Base-by-base conservation (phyloP, 495 filamentous ascomycete species). In the Aspergillus conjunctus region DNA sequence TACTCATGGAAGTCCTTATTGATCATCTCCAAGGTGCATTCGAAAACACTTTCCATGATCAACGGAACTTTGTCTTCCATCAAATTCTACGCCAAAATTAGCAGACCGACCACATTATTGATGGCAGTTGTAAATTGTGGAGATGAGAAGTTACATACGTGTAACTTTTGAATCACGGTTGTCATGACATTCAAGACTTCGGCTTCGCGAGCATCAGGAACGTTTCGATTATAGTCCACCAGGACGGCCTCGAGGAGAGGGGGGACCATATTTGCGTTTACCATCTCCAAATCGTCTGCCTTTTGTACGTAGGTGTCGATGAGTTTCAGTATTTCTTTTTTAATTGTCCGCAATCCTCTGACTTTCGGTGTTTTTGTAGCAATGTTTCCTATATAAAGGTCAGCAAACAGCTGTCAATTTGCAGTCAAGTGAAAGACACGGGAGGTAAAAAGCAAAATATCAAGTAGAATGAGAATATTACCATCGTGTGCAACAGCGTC, bases 1-100 rank as follows among this genome's bases (percentile, higher is more conserved):
- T 95, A 99, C 71, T 99, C 94, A 49, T 96, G 95, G 78, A 98
- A 99, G 70, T 99, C 93, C 75, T 98, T 99, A 84, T 98, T 99
- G 79, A 99, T 98, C 94, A 99, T 99, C 63, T 96, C 91, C 43
- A 99, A 79, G 8, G 94, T 99, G 77, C 94, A 98, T 73, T 97
- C 93, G 71, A 99, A 99, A 18, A 99, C 91, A 68, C 93, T 94
- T 70, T 98, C 92, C 91, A 99, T 96, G 71, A 98, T 97, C 45
- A 87, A 87, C 0, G 92, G 91, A 2, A 99, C 91, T 74, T 98
- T 95, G 70, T 98, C 94, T 71, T 97, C 93, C 95, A 98, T 98
- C 67, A 96, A 80, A 61, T 83, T 85, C 92, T 89, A 60, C 43
- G 18, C 53, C 26, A 26, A 26, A 26, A 5, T 26, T 26, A 26